Evolutionary conservation across 2,329 filamentous ascomycete species (phyloP), one percentile per base, ranked within the genome.

Genomic region (Colletotrichum sp.): DNA sequence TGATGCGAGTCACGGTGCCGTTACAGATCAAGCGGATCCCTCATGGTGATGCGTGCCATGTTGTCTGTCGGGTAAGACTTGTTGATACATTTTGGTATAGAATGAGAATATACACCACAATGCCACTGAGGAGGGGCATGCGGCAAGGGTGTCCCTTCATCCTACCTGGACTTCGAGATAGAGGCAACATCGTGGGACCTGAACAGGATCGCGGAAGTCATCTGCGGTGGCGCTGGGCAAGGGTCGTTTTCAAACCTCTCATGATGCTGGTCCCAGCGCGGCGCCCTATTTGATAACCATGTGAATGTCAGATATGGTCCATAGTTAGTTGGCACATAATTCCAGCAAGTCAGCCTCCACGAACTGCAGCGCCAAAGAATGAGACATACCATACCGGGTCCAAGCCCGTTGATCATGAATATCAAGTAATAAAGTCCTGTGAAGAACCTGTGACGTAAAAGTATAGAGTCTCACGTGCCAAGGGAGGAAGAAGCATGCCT

Each of bases 1-100:
- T 2, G 96, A 98, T 90, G 96, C 96, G 13, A 96, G 94, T 83
- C 94, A 96, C 80, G 96, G 96, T 7, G 96, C 96, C 10, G 94
- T 98, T 85, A 98, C 96, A 52, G 96, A 98, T 87, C 83, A 82
- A 68, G 80, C 79, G 8, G 82, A 80, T 8, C 78, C 80, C 3
- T 74, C 77, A 22, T 80, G 79, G 79, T 80, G 64, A 70, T 43
- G 36, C 55, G 52, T 18, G 48, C 22, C 16, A 18, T 4, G 3
- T 18, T 22, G 66, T 28, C 30, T 39, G 32, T 39, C 25, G 32
- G 34, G 13, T 62, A 43, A 28, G 22, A 56, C 27, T 15, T 43
- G 9, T 28, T 15, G 16, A 56, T 48, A 32, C 34, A 48, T 62
- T 36, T 25, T n/a, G 18, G 56, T 27, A 52, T 52, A 48, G 32